Evolutionary conservation across 345 rosid genomes (phyloP).

Genomic region (Crucihimalaya himalaica): DNA sequence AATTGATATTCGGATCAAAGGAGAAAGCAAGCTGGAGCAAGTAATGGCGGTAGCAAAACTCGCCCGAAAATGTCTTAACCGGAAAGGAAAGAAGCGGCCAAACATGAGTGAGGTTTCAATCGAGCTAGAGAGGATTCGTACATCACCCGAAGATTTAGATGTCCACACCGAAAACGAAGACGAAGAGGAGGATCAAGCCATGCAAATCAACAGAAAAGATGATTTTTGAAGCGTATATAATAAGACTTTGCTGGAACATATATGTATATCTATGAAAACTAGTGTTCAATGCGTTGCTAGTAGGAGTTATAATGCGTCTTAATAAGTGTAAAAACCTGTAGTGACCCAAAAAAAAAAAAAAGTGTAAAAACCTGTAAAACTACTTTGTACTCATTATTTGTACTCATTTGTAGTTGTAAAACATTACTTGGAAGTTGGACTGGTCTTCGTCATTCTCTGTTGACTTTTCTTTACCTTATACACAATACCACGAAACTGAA

Average conservation of each 20-base stretch:
- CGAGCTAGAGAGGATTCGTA: slow-evolving; percentile 35
- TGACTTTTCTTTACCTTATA: background rate
- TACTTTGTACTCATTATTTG: no score
- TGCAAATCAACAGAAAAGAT: background rate
- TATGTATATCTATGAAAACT: background rate
- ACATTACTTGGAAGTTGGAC: background rate
- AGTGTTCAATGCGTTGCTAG: background rate
- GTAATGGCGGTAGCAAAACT: slow-evolving; percentile 38
- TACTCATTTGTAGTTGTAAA: no score
- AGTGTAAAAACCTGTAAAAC: no score
- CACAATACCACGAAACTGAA: background rate
- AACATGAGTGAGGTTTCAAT: slow-evolving; percentile 45
- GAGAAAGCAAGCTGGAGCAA: slow-evolving; percentile 6
- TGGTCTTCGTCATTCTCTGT: background rate
- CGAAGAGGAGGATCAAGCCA: background rate
- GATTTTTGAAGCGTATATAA: background rate
- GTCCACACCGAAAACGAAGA: background rate
- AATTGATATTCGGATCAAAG: slow-evolving; percentile 30
- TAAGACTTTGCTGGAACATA: background rate
- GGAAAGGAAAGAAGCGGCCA: slow-evolving; percentile 44
- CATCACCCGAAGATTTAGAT: background rate
- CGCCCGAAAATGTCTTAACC: slow-evolving; percentile 36
- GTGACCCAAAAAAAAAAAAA: no score
- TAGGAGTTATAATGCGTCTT: background rate
- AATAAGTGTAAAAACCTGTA: no score